These are phyloP conservation scores for Furcasterigmium furcatum DNA, from an alignment of 2,329 filamentous ascomycete species.

Conservation along the genomic window DNA sequence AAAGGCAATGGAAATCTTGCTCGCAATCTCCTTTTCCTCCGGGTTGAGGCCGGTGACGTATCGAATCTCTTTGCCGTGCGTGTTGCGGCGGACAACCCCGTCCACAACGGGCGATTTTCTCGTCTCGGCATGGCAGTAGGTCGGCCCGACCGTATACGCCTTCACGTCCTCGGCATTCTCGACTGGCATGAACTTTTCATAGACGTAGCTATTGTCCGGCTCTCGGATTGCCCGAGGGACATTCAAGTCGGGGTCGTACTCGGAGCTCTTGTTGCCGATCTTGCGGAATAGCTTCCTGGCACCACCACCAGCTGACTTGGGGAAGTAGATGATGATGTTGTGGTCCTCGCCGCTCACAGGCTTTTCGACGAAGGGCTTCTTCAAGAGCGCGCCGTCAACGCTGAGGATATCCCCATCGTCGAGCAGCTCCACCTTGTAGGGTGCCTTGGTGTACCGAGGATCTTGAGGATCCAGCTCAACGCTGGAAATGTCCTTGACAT, in stretches of 20 bases:
- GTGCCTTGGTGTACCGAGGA: slow-evolving; percentile 49
- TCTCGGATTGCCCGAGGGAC: slow-evolving; percentile 81
- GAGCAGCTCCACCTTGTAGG: slow-evolving; percentile 75
- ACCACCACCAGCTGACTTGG: slow-evolving; percentile 80
- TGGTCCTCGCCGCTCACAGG: slow-evolving; percentile 98
- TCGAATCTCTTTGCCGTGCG: slow-evolving; percentile 92
- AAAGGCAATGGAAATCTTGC: slow-evolving; percentile 86
- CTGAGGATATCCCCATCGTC: slow-evolving; percentile 85
- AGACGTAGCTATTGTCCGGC: slow-evolving; percentile 81
- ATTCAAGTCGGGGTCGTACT: slow-evolving; percentile 76
- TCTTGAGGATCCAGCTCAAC: slow-evolving; percentile 66
- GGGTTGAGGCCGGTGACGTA: slow-evolving; percentile 84
- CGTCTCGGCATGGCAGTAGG: slow-evolving; percentile 95
- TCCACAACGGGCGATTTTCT: slow-evolving; percentile 97
- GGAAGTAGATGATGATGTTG: slow-evolving; percentile 98
- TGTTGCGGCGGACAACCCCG: slow-evolving; percentile 91
- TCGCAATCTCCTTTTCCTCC: slow-evolving; percentile 81
- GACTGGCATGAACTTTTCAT: slow-evolving; percentile 94
- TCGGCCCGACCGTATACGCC: slow-evolving; percentile 91
- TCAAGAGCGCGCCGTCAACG: slow-evolving; percentile 78
- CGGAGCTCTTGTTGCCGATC: slow-evolving; percentile 98
- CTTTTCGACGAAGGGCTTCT: slow-evolving; percentile 97
- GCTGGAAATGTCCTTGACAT: slow-evolving; percentile 78
- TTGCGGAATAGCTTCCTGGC: slow-evolving; percentile 92
- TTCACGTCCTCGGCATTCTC: slow-evolving; percentile 99